Percentiles rank a stretch among this genome's conserved stretches.
Conservation (phyloP, 176 grass and related monocot species). For the Pontederia paniculata region DNA sequence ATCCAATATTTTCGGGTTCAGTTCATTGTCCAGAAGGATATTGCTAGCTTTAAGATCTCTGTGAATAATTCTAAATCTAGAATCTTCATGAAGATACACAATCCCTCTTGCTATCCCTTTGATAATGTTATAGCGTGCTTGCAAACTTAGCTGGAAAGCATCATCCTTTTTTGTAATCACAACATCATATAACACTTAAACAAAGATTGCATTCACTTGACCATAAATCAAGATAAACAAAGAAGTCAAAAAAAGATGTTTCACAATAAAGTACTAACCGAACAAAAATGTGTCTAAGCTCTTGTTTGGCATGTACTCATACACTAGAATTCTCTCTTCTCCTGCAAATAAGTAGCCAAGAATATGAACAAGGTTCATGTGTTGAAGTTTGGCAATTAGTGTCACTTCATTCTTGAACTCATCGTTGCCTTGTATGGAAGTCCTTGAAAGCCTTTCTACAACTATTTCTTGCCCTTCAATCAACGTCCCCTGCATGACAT, state of each 20-base stretch:
- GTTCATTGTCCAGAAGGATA: no score
- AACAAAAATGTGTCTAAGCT: conserved; percentile 14
- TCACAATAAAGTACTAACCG: background rate
- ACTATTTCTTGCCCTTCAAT: conserved; percentile 9
- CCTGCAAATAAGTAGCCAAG: conserved; percentile 11
- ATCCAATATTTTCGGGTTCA: conserved; percentile 21
- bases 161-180: background rate
- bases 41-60: conserved; percentile 21
- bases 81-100: conserved; percentile 21
- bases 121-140: conserved; percentile 8
- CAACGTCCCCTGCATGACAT: background rate
- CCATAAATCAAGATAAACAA: background rate
- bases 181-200: background rate
- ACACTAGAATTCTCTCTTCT: conserved; percentile 17
- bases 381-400: conserved; percentile 21
- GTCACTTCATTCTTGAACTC: conserved; percentile 22
- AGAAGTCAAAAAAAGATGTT: background rate
- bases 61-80: conserved; percentile 19
- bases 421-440: conserved; percentile 7
- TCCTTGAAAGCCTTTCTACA: conserved; percentile 16
- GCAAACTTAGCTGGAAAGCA: background rate
- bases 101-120: conserved; percentile 18
- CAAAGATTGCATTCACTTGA: background rate
- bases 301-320: no score
- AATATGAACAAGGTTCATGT: conserved; percentile 17